Evolutionary conservation across 2,329 filamentous ascomycete genomes (phyloP), one percentile per base, ranked within the genome.

Genomic region (Endoconidiophora laricicola): DNA sequence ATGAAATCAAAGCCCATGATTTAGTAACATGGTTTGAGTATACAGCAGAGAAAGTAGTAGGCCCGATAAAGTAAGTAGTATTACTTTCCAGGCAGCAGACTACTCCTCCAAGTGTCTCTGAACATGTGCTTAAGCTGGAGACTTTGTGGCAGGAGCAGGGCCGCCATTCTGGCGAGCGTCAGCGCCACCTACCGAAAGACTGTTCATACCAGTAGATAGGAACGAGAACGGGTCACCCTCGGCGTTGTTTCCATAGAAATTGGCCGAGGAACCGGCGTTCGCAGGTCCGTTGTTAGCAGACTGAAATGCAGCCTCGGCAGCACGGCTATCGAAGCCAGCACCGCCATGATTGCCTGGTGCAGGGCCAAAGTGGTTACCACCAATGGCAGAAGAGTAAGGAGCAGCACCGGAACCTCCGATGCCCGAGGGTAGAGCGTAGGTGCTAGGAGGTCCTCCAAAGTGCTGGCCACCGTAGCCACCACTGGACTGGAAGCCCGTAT

Each of bases 281-380:
- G 81, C 79, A 18, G 82, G 81, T 50, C 84, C 85, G 58, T 91
- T 90, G 58, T 81, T 81, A 38, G 86, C 87, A 39, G 84, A 85
- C 62, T 86, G 85, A 71, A 98, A 98, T 23, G 91, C 90, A 54
- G 87, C 87, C 68, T 96, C 90, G 14, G 90, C 86, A 55, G 86
- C 84, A 55, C 88, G 85, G 69, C 87, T 93, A 62, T 94, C 88
- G 60, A 98, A 96, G 4, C 83, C 83, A 10, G 86, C 84, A 40
- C 83, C 83, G 22, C 84, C 83, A 65, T 91, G 86, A 58, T 86
- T 81, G 48, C 81, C 79, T 38, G 81, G 83, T 50, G 79, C 80
- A 41, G 83, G 81, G 52, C 80, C 80, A 55, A 81, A 94, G 59
- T 87, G 83, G 37, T 82, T 85, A 63, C 86, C 85, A n/a, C 23